Percentiles rank a stretch among this genome's conserved stretches.
Conservation (phyloP, 129 eudicot genomes). For the Centella asiatica region DNA sequence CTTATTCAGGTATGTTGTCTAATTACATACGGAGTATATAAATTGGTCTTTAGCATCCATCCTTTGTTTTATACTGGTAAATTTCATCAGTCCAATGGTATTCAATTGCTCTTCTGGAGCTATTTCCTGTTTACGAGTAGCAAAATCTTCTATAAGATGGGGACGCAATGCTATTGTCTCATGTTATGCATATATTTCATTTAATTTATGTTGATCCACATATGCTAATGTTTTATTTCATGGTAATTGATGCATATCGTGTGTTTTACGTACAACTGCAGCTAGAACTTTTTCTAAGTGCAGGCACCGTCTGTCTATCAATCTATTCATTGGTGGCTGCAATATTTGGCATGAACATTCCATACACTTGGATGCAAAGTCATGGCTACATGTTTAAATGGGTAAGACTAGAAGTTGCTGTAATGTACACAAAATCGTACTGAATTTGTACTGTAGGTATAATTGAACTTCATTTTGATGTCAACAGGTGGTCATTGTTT, state of each 20-base stretch:
- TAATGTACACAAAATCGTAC: background rate
- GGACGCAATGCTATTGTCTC: background rate
- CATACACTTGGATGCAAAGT: slow-evolving; percentile 60
- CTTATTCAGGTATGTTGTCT: slow-evolving; percentile 70
- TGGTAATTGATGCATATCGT: background rate
- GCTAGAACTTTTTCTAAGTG: slow-evolving; percentile 84
- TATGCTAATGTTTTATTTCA: background rate
- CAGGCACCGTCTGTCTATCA: slow-evolving; percentile 71
- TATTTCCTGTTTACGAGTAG: background rate
- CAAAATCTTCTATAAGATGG: background rate
- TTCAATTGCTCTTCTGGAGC: background rate
- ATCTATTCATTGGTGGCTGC: slow-evolving; percentile 67
- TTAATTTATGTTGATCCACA: background rate
- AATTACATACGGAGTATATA: too few species aligned
- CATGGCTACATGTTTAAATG: slow-evolving; percentile 86
- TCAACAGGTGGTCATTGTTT: slow-evolving; percentile 54
- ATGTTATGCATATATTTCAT: background rate
- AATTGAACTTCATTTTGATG: background rate
- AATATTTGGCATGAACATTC: slow-evolving; percentile 89
- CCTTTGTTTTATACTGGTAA: too few species aligned
- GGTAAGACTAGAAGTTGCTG: slow-evolving; percentile 34
- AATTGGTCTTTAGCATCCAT: too few species aligned
- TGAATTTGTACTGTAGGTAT: background rate
- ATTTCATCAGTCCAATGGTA: background rate
- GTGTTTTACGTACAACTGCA: slow-evolving; percentile 21